Evolutionary conservation across 1,284 basidiomycete species (phyloP), one percentile per base, ranked within the genome.

Genomic region (Cryptococcus depauperatus): DNA sequence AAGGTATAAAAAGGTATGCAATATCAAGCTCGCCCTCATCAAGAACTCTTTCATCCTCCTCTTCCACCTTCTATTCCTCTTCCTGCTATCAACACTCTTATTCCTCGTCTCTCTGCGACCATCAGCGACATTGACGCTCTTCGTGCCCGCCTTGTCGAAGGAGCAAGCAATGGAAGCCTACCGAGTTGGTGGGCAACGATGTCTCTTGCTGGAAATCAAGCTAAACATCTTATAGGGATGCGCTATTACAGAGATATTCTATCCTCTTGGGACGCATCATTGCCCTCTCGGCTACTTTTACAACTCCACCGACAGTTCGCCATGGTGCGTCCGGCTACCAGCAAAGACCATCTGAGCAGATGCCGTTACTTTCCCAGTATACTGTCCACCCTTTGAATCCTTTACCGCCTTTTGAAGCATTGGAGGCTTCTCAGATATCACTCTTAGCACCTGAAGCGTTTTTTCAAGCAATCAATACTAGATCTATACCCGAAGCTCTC

Each of bases 51-150:
- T 27, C 51, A 56, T 4, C 55, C 61, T 0, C 61, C 64, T 2
- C 40, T 55, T 10, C 33, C 55, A 2, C 59, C 62, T 8, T 40
- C 47, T 0, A 58, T 68, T 21, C 64, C 64, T 1, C 38, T 53
- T 4, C 37, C 49, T 11, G 44, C 54, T 11, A 48, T 68, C 25
- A 60, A 62, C 44, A 50, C 52, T 7, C 54, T 68, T 29, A 57
- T 65, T 14, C 64, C 65, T 6, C 57, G 64, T 1, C 46, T 69
- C 10, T 59, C 58, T 5, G 55, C 57, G 0, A 57, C 65, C n/a
- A 69, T 69, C 50, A 61, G 63, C 40, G 66, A 69, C 46, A 67
- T 69, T 22, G 66, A 69, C 41, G 25, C 44, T 3, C 55, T 67
- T 27, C 56, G 58, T 37, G 44, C 51, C 22, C 50, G 58, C 30